Conservation (phyloP, 441 rosid genomes). For the Iberis amara region DNA sequence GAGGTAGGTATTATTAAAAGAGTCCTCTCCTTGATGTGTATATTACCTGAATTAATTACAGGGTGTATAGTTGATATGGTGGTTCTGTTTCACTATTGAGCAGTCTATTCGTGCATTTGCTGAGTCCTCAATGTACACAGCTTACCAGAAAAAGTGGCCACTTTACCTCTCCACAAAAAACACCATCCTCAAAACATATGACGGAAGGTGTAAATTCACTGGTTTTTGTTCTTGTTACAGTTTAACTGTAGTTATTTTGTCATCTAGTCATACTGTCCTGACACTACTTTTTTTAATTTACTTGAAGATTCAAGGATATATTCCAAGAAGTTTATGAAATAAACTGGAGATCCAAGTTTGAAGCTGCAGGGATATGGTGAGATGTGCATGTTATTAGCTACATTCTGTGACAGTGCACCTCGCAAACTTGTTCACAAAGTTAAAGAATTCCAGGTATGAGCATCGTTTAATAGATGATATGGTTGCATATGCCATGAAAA, state of each 20-base stretch:
- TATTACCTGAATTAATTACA: conserved; percentile 12
- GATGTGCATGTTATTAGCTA: conserved; percentile 24
- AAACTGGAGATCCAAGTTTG: conserved; percentile 75
- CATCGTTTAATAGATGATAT: conserved; percentile 94
- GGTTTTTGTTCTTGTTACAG: conserved; percentile 13
- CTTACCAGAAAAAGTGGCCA: conserved; percentile 89
- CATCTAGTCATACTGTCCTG: conserved; percentile 11
- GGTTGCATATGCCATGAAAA: conserved; percentile 93
- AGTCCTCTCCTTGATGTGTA: conserved; percentile 15
- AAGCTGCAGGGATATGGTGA: conserved; percentile 79
- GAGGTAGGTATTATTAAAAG: conserved; percentile 42
- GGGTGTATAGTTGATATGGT: background rate
- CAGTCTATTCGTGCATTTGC: conserved; percentile 89
- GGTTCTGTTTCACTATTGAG: conserved; percentile 14
- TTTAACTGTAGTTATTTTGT: background rate
- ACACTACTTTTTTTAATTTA: conserved; percentile 9
- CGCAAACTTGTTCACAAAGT: conserved; percentile 21
- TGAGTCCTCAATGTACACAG: conserved; percentile 86
- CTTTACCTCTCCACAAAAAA: conserved; percentile 96
- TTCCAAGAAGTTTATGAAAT: conserved; percentile 81
- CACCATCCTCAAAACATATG: conserved; percentile 84
- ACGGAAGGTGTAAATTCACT: conserved; percentile 64
- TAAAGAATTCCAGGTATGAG: conserved; percentile 58
- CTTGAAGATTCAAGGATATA: conserved; percentile 85
- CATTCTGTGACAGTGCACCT: conserved; percentile 11